phyloP scores from a whole-genome alignment of 345 rosid species.

The Firmiana major region DNA sequence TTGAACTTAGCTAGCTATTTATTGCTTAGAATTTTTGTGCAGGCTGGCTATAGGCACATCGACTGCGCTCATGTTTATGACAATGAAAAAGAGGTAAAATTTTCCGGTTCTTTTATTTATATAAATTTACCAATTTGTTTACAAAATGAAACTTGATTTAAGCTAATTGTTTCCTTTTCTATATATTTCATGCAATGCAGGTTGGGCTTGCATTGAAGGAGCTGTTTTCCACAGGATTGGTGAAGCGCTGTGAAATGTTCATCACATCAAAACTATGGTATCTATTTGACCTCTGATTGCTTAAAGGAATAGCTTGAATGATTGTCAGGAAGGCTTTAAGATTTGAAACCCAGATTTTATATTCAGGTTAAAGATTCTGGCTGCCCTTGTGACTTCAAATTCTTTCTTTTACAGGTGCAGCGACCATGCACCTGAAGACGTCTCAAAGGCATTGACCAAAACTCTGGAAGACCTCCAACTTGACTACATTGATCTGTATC shows the following conservation, averaged over 20 bases:
- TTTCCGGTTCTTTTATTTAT: background rate
- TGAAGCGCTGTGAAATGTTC: conserved; percentile 42
- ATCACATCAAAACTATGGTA: conserved; percentile 56
- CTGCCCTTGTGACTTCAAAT: background rate
- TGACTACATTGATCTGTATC: conserved; percentile 49
- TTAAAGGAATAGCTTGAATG: background rate
- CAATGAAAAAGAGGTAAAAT: conserved; percentile 63
- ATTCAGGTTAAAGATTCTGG: background rate
- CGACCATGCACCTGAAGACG: conserved; percentile 52
- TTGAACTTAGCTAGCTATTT: too few species aligned
- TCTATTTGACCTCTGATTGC: background rate
- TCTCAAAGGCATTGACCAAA: conserved; percentile 37
- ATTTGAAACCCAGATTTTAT: background rate
- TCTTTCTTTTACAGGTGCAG: conserved; percentile 35
- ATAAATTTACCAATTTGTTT: background rate
- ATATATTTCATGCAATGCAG: conserved; percentile 25
- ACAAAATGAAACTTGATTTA: too few species aligned
- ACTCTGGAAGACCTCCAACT: conserved; percentile 49
- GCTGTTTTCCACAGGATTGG: conserved; percentile 39
- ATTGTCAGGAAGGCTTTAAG: background rate
- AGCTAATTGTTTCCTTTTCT: background rate
- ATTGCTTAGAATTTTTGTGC: background rate
- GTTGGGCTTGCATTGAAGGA: conserved; percentile 42
- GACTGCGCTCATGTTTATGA: conserved; percentile 59
- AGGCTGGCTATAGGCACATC: conserved; percentile 61